phyloP scores from a whole-genome alignment of 1,284 basidiomycete species.

The Crepidotus sp. region DNA sequence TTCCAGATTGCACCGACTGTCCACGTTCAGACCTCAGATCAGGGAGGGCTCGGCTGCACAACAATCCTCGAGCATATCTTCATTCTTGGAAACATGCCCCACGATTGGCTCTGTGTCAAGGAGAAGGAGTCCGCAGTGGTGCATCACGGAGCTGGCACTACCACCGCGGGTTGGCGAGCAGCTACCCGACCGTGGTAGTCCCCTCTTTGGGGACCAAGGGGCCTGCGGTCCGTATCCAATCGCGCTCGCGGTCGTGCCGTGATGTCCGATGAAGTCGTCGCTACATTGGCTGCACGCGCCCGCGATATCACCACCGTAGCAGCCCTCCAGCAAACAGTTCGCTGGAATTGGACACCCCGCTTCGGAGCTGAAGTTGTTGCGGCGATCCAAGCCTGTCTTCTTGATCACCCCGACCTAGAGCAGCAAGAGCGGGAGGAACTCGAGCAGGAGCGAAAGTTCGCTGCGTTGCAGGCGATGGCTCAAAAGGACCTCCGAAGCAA shows the following conservation, averaged over 20 bases:
- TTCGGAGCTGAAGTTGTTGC: slow-evolving; percentile 8
- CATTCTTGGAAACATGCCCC: slow-evolving; percentile 55
- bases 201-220: too few species aligned
- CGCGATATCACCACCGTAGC: background rate
- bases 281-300: slow-evolving; percentile 1
- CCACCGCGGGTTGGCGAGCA: slow-evolving; percentile 57
- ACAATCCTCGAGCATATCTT: slow-evolving; percentile 44
- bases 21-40: background rate
- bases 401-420: slow-evolving; percentile 1
- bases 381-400: background rate
- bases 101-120: slow-evolving; percentile 64
- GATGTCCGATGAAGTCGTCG: slow-evolving; percentile 5
- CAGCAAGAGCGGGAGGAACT: background rate
- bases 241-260: too few species aligned
- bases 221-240: too few species aligned
- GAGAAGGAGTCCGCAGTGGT: slow-evolving; percentile 51
- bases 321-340: background rate
- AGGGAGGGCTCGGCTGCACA: slow-evolving; percentile 45
- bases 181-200: slow-evolving; percentile 59
- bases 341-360: slow-evolving; percentile 4
- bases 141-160: slow-evolving; percentile 67
- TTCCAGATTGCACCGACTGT: background rate
- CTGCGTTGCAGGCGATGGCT: background rate
- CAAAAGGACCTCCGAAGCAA: background rate
- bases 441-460: background rate